These are phyloP conservation scores for Paramarasmius palmivorus DNA, from an alignment of 1,284 basidiomycete species.

Conservation along the genomic window DNA sequence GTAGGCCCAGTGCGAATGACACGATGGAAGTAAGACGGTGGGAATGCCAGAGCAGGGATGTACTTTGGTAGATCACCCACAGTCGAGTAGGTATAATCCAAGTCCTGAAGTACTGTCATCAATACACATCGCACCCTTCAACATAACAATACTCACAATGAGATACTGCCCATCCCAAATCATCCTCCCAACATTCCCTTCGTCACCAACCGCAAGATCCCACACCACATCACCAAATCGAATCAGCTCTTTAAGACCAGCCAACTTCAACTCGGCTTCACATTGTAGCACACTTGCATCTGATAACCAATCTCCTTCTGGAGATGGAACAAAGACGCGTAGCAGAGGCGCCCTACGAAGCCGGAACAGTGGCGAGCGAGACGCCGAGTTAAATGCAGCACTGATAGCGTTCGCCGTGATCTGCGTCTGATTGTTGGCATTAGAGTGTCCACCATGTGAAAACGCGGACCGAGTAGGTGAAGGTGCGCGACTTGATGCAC, in stretches of 20 bases:
- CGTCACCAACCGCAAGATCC: slow-evolving; percentile 81
- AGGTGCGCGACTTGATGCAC: slow-evolving; percentile 58
- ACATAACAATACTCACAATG: slow-evolving; percentile 50
- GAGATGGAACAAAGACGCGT: slow-evolving; percentile 78
- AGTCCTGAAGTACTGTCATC: slow-evolving; percentile 51
- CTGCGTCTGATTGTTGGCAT: slow-evolving; percentile 18
- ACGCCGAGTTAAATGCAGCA: slow-evolving; percentile 25
- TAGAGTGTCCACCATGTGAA: slow-evolving; percentile 38
- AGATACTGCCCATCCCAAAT: slow-evolving; percentile 84
- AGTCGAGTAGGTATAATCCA: slow-evolving; percentile 76
- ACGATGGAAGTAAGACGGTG: slow-evolving; percentile 83
- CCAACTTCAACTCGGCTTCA: slow-evolving; percentile 71
- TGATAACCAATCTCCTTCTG: slow-evolving; percentile 80
- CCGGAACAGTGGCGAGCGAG: slow-evolving; percentile 69
- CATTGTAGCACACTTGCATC: slow-evolving; percentile 77
- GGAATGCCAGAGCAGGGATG: slow-evolving; percentile 72
- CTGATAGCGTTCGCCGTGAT: slow-evolving; percentile 5
- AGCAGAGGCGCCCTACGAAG: slow-evolving; percentile 69
- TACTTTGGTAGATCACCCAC: slow-evolving; percentile 77
- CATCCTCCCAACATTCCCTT: slow-evolving; percentile 75
- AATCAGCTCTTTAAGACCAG: slow-evolving; percentile 59
- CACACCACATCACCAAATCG: slow-evolving; percentile 78
- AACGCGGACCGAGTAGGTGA: slow-evolving; percentile 58
- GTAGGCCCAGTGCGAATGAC: slow-evolving; percentile 62
- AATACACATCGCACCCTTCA: not conserved